phyloP scores from a whole-genome alignment of 164 flowering plant genomes.

The Umbilicus rupestris region DNA sequence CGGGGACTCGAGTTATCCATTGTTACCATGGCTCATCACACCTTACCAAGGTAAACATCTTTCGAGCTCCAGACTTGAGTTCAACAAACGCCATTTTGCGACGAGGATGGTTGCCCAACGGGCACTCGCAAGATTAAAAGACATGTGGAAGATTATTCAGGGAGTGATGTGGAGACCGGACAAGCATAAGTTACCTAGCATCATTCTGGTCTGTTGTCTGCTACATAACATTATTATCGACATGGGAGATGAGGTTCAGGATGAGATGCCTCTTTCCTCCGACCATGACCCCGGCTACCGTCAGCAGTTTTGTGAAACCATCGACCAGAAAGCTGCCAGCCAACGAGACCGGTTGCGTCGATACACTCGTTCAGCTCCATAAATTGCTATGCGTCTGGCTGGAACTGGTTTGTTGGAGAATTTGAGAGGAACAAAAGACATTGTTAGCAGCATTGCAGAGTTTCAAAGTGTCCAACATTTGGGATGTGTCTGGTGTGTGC shows the following conservation, averaged over 20 bases:
- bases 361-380: constrained; percentile 26
- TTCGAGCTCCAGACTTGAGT: constrained; percentile 34
- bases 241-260: constrained; percentile 58
- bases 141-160: constrained; percentile 68
- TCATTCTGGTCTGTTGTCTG: constrained; percentile 77
- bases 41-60: constrained; percentile 69
- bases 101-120: constrained; percentile 57
- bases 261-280: constrained; percentile 40
- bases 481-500: too few species aligned
- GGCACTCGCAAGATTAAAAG: constrained; percentile 74
- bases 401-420: too few species aligned
- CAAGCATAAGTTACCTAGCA: constrained; percentile 70
- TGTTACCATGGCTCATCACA: constrained; percentile 68
- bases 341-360: constrained; percentile 46
- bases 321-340: constrained; percentile 27
- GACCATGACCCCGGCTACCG: constrained; percentile 48
- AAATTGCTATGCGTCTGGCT: too few species aligned
- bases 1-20: constrained; percentile 64
- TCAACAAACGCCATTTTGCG: constrained; percentile 60
- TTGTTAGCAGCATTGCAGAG: not conserved
- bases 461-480: too few species aligned
- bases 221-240: constrained; percentile 88
- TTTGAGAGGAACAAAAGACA: too few species aligned
- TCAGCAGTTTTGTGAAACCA: constrained; percentile 31
- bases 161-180: constrained; percentile 95